phyloP scores from a whole-genome alignment of 2,329 filamentous ascomycete genomes.

The Ambrosiella beaveri region DNA sequence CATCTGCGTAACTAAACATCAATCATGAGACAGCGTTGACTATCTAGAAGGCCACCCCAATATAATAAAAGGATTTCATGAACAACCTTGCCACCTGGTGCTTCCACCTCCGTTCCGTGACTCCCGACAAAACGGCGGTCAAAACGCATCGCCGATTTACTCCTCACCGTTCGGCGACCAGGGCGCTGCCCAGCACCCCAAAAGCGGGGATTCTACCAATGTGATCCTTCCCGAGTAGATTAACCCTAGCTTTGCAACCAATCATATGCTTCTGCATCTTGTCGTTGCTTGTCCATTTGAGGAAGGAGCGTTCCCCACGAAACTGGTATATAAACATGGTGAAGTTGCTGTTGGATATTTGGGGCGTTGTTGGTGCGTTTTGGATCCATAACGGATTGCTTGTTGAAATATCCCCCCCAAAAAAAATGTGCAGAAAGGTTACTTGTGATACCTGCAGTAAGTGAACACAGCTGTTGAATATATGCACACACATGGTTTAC shows the following conservation, averaged over 20 bases:
- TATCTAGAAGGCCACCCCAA: too few relatives aligned
- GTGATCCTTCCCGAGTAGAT: neutral
- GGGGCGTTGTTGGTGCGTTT: neutral
- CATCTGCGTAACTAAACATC: too few relatives aligned
- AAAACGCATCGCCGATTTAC: neutral
- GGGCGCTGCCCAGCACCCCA: neutral
- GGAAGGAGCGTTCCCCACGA: neutral
- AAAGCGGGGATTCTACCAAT: neutral
- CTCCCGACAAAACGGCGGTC: neutral
- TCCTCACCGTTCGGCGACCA: neutral
- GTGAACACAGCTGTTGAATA: conserved; percentile 17
- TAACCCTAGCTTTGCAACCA: neutral
- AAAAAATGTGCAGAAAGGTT: conserved; percentile 47
- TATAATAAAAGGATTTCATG: too few relatives aligned
- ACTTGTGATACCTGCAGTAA: conserved; percentile 46
- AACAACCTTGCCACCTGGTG: neutral
- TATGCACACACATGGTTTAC: conserved; percentile 6
- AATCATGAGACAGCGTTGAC: too few relatives aligned
- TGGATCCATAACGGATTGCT: too few relatives aligned
- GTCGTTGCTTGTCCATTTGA: neutral
- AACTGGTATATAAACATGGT: neutral
- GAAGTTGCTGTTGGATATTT: neutral
- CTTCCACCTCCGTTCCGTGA: neutral
- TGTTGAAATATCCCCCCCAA: neutral
- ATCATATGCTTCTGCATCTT: neutral